These are phyloP conservation scores for Globisporangium spiculum DNA, from an alignment of 352 stramenopile species.

Conservation along the genomic window DNA sequence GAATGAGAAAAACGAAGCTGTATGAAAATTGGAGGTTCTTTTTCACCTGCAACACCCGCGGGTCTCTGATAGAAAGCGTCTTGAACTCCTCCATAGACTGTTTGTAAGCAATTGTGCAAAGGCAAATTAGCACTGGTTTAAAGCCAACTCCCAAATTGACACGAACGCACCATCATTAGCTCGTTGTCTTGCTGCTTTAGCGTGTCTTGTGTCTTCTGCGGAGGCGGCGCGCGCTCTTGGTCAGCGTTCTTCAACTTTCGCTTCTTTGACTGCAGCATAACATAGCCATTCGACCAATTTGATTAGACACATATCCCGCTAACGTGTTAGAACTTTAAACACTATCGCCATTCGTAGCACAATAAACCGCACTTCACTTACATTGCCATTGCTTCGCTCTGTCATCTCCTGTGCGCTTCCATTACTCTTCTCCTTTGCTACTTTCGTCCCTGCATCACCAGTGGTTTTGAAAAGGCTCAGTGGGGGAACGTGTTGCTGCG, in stretches of 20 bases:
- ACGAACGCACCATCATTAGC: constrained; percentile 33
- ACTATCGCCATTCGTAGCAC: not conserved
- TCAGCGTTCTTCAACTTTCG: constrained; percentile 35
- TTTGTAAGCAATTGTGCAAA: not conserved
- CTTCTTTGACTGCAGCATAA: constrained; percentile 32
- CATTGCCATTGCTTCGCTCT: constrained; percentile 8
- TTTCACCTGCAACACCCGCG: constrained; percentile 55
- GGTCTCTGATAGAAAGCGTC: constrained; percentile 52
- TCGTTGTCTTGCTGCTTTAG: constrained; percentile 17
- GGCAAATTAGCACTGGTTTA: not conserved
- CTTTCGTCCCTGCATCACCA: constrained; percentile 4
- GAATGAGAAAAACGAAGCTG: not conserved
- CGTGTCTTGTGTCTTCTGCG: constrained; percentile 15
- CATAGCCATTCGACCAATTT: not conserved
- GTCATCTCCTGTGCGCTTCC: not conserved
- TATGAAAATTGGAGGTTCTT: too few relatives aligned
- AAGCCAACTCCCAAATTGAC: too few relatives aligned
- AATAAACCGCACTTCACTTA: not conserved
- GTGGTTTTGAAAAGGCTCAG: constrained; percentile 54
- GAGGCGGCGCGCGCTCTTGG: constrained; percentile 7
- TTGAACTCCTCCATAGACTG: constrained; percentile 74
- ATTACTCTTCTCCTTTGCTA: not conserved
- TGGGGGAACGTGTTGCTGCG: constrained; percentile 60
- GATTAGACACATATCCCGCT: not conserved
- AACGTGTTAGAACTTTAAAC: not conserved